A percentile compares a stretch with the other conserved stretches of the same genome.
These are phyloP conservation scores for Leccinum longicurvipes DNA, from an alignment of 768 basidiomycete species.

Conservation along the genomic window DNA sequence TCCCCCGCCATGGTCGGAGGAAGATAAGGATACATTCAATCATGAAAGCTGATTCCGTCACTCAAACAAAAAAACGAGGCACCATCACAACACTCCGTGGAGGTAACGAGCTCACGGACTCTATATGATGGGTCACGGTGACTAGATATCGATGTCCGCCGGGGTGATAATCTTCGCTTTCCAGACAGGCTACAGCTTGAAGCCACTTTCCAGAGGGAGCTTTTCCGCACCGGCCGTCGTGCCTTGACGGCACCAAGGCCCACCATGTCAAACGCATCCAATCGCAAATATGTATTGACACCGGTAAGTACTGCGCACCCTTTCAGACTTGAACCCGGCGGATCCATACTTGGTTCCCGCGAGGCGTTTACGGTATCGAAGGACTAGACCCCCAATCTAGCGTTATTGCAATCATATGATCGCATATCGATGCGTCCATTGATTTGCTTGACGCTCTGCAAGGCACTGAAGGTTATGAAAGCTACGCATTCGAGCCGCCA, in stretches of 20 bases:
- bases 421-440: not conserved
- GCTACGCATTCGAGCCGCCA: not conserved
- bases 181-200: not conserved
- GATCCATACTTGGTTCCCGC: not conserved
- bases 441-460: not conserved
- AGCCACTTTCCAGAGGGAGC: not conserved
- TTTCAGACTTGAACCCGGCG: not conserved
- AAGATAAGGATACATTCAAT: not conserved
- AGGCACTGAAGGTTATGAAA: not conserved
- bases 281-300: not conserved
- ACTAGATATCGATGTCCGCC: not conserved
- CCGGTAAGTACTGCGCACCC: not conserved
- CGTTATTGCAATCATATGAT: not conserved
- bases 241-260: not conserved
- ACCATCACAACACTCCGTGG: not conserved
- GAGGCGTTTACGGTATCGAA: not conserved
- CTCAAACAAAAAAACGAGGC: not conserved
- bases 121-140: not conserved
- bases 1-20: not conserved
- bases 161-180: not conserved
- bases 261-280: not conserved
- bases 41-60: not conserved
- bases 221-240: not conserved
- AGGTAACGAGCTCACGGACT: not conserved
- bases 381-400: not conserved